Evolutionary conservation across 2,329 filamentous ascomycete species (phyloP).

Genomic region (Fusarium sp.): DNA sequence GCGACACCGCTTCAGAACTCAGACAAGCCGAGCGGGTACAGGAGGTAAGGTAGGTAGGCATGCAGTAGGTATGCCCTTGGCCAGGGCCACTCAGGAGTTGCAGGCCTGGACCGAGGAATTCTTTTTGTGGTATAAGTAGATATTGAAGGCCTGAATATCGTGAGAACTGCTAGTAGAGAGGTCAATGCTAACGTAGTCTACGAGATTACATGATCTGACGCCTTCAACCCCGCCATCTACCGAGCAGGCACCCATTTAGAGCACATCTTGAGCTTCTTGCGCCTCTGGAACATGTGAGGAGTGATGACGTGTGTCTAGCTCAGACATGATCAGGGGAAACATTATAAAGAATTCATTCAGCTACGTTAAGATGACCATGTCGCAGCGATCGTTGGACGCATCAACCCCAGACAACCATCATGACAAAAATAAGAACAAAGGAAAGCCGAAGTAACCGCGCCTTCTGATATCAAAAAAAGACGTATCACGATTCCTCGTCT

Average conservation of each 20-base stretch:
- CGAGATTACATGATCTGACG: constrained; percentile 18
- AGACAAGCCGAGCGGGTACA: constrained; percentile 21
- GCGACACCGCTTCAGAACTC: constrained; percentile 34
- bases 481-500: constrained; percentile 51
- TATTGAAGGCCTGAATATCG: not conserved
- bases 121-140: not conserved
- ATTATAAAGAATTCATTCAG: constrained; percentile 54
- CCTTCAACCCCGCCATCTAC: constrained; percentile 20
- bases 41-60: not conserved
- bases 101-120: constrained; percentile 2
- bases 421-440: constrained; percentile 56
- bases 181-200: not conserved
- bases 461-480: constrained; percentile 55
- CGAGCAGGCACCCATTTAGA: constrained; percentile 21
- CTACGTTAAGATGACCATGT: constrained; percentile 53
- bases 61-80: not conserved
- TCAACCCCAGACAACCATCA: constrained; percentile 52
- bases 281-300: not conserved
- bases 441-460: constrained; percentile 55
- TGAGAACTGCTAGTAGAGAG: not conserved
- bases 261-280: not conserved
- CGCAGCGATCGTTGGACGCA: constrained; percentile 54
- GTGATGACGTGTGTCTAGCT: constrained; percentile 29
- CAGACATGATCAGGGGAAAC: constrained; percentile 31
- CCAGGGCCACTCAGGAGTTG: constrained; percentile 9